phyloP scores from a whole-genome alignment of 768 basidiomycete genomes.

The Tylopilus vinaceipallidus region DNA sequence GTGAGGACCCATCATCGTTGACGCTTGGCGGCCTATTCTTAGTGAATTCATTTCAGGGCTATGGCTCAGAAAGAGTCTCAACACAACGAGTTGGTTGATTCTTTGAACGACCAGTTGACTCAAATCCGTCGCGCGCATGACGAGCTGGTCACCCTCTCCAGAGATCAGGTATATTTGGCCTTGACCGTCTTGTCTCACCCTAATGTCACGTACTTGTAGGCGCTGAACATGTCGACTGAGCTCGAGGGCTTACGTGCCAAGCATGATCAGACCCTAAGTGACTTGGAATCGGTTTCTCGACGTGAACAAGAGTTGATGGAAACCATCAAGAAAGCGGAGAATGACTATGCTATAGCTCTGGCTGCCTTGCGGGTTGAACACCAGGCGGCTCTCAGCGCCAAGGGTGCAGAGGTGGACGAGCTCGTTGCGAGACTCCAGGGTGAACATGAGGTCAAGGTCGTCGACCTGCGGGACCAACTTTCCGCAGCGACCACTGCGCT shows the following conservation, averaged over 20 bases:
- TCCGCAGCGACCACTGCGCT: slow-evolving; percentile 41
- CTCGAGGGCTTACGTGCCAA: slow-evolving; percentile 70
- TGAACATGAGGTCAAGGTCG: slow-evolving; percentile 45
- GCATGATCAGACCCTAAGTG: slow-evolving; percentile 50
- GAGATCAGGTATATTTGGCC: slow-evolving; percentile 68
- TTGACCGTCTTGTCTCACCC: neutral
- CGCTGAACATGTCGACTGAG: slow-evolving; percentile 85
- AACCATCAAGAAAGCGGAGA: slow-evolving; percentile 48
- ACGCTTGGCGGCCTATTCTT: slow-evolving; percentile 7
- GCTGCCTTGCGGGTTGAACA: slow-evolving; percentile 47
- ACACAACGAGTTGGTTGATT: slow-evolving; percentile 79
- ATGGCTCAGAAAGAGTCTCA: slow-evolving; percentile 97
- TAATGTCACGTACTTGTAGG: slow-evolving; percentile 37
- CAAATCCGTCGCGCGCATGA: slow-evolving; percentile 79
- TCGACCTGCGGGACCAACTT: slow-evolving; percentile 43
- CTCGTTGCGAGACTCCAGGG: slow-evolving; percentile 46
- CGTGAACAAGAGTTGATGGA: slow-evolving; percentile 56
- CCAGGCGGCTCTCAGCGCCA: slow-evolving; percentile 40
- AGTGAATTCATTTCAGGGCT: slow-evolving; percentile 51
- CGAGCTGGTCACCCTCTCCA: slow-evolving; percentile 73
- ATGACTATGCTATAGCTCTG: slow-evolving; percentile 48
- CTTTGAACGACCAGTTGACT: slow-evolving; percentile 62
- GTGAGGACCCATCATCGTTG: slow-evolving; percentile 43
- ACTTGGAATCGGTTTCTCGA: slow-evolving; percentile 53
- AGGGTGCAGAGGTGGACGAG: slow-evolving; percentile 41